Base-by-base conservation (phyloP, 2,329 filamentous ascomycete species). In the Plectosphaerella plurivora region DNA sequence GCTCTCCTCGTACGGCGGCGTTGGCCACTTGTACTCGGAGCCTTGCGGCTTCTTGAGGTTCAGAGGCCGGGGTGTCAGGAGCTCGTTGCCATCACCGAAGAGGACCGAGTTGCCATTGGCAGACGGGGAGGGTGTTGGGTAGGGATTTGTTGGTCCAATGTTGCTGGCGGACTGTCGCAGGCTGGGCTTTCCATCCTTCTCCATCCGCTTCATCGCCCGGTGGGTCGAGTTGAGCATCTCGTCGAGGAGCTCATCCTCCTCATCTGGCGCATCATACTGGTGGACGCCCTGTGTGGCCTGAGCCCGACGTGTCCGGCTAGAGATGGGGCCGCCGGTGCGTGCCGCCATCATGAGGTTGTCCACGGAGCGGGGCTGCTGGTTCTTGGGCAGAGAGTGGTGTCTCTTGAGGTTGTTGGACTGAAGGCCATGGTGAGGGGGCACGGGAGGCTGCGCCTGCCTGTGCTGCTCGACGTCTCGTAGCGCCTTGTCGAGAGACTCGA, bases 191-290 rank as follows among this genome's bases (percentile, higher is more conserved):
- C 72, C 74, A 49, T 73, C 72, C 64, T 72, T 80, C 65, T 79
- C 89, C 55, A 96, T 76, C 10, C 84, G 84, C 65, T 83, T 87
- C 63, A 89, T 88, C 8, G 86, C 89, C 55, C 82, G 83, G 61
- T 87, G 86, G 0, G 91, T 89, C 6, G 89, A 90, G 47, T 85
- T 81, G 42, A 97, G 76, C 18, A 86, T 91, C 70, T 99, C 94
- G 60, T 97, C 92, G 10, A 97, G 78, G 10, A 99, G 79, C 71
- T 99, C 94, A 54, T 99, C 94, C 65, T 97, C 93, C 69, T 99
- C 94, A 62, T 96, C 92, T 1, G 94, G 91, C 0, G 92, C 92
- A 65, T 99, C 94, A 65, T 97, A 97, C 56, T 90, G 87, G 61
- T 89, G 87, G 47, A 88, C 84, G 5, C 88, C 88, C 56, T 91